Conservation (phyloP, 768 basidiomycete species). For the Lentinula aciculospora region DNA sequence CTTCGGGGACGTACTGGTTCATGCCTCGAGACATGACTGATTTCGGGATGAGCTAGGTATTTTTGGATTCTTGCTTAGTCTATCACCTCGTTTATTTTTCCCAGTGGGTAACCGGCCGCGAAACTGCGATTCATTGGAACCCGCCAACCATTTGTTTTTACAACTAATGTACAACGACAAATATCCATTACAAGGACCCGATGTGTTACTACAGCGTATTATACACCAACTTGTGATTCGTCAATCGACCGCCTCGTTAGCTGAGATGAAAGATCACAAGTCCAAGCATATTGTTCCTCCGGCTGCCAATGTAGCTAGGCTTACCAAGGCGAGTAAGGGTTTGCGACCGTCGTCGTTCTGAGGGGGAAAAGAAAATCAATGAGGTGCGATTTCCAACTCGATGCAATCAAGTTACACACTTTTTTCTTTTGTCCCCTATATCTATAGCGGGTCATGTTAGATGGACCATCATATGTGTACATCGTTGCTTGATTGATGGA, state of each 20-base stretch:
- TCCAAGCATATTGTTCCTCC: not conserved
- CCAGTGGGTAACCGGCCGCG: not conserved
- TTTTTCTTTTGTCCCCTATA: conserved; percentile 3
- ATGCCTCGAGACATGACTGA: conserved; percentile 20
- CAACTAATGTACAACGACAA: conserved; percentile 3
- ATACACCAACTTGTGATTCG: not conserved
- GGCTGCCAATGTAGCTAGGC: not conserved
- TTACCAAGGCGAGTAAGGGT: not conserved
- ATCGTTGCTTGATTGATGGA: not conserved
- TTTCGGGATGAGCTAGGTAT: not conserved
- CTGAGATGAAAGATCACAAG: not conserved
- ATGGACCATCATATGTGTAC: conserved; percentile 3
- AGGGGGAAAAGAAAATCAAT: not conserved
- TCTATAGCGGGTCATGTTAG: conserved; percentile 2
- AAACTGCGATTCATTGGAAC: not conserved
- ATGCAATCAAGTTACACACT: not conserved
- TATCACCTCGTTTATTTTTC: not conserved
- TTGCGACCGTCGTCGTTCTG: conserved; percentile 2
- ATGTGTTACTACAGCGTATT: not conserved
- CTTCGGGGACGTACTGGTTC: conserved; percentile 31
- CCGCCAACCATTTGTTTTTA: not conserved
- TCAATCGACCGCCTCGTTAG: not conserved
- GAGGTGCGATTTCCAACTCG: not conserved
- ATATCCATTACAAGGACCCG: not conserved
- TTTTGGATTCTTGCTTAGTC: not conserved